These are phyloP conservation scores for Smithsoniella earleae DNA, from an alignment of 163 green algal genomes.

Conservation along the genomic window DNA sequence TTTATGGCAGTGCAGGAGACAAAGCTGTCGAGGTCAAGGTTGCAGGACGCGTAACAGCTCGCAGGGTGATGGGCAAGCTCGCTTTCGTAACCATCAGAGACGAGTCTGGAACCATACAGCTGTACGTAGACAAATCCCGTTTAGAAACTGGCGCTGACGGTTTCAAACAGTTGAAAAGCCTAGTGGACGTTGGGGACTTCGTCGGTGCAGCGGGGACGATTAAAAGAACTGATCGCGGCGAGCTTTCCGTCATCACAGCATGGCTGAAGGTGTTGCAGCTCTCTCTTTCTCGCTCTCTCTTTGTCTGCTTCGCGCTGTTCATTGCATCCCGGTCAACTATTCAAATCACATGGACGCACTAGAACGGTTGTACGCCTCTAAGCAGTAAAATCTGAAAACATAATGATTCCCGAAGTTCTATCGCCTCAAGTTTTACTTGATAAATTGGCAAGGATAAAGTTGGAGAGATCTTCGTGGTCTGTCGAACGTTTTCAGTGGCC, in stretches of 20 bases:
- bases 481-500: background rate
- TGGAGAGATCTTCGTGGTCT: too few relatives aligned
- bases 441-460: too few relatives aligned
- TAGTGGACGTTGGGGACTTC: constrained; percentile 92
- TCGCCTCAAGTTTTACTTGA: background rate
- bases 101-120: constrained; percentile 73
- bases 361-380: background rate
- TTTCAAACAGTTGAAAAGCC: constrained; percentile 69
- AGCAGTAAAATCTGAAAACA: background rate
- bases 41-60: constrained; percentile 79
- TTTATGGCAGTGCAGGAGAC: constrained; percentile 43
- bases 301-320: background rate
- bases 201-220: constrained; percentile 68
- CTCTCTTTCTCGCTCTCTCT: background rate
- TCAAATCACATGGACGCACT: background rate
- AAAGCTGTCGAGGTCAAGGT: constrained; percentile 53
- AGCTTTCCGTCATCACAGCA: constrained; percentile 72
- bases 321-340: background rate
- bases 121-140: constrained; percentile 78
- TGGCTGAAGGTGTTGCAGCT: constrained; percentile 47
- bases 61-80: constrained; percentile 92
- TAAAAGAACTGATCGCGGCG: constrained; percentile 88
- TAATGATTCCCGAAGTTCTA: background rate
- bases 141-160: constrained; percentile 55
- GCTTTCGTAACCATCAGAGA: constrained; percentile 87